Conservation (phyloP, 2,329 filamentous ascomycete species). For the Curvularia spicifera region DNA sequence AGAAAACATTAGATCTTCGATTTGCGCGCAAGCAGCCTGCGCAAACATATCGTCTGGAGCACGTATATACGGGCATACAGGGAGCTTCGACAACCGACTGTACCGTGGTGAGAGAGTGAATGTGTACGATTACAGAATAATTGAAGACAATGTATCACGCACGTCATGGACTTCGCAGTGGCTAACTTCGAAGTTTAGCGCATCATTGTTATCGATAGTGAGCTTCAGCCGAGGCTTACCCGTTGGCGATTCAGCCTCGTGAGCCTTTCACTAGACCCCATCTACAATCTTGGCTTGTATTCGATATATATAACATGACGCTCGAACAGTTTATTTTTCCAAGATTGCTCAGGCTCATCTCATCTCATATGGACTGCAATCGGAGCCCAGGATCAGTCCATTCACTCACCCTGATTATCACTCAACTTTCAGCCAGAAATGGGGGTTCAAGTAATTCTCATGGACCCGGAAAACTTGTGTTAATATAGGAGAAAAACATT, state of each 20-base stretch:
- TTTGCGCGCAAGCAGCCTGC: slow-evolving; percentile 51
- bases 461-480: too few species aligned
- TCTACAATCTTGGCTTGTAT: neutral
- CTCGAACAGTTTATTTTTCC: neutral
- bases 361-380: neutral
- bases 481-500: neutral
- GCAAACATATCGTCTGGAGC: slow-evolving; percentile 40
- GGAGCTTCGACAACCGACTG: neutral
- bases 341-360: neutral
- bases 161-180: slow-evolving; percentile 20
- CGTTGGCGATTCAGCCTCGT: neutral
- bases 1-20: slow-evolving; percentile 18
- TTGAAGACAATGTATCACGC: slow-evolving; percentile 3
- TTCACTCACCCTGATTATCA: neutral
- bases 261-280: neutral
- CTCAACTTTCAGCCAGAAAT: neutral
- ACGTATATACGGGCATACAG: slow-evolving; percentile 42
- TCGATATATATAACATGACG: neutral
- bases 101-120: slow-evolving; percentile 1
- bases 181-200: slow-evolving; percentile 16
- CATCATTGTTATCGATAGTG: slow-evolving; percentile 14
- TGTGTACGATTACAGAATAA: neutral
- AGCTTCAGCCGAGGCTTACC: neutral
- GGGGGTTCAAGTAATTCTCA: neutral
- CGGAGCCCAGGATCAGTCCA: neutral